Evolutionary conservation across 2,329 filamentous ascomycete genomes (phyloP), one percentile per base, ranked within the genome.

Genomic region (Ilyonectria sp.): DNA sequence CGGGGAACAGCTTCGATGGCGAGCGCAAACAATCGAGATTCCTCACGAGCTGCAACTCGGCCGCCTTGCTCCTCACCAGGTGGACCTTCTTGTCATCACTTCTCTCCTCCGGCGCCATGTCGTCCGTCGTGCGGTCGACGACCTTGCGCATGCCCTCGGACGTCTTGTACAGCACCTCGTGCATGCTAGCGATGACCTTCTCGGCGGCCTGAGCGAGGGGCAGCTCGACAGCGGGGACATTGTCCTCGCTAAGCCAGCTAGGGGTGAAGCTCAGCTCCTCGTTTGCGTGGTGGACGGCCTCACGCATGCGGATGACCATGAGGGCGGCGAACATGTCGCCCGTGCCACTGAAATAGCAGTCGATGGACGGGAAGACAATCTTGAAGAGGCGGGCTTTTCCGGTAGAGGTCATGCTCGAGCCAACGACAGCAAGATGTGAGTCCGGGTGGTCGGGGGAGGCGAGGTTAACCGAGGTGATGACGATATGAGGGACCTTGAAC

Each of bases 271-370:
- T 80, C 4, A 97, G 82, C 52, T 70, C 77, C 1, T 74, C 79
- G 19, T 76, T 82, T 59, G 84, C 81, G 35, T 72, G 55, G 53
- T 69, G 72, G 1, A 94, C 92, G 29, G 94, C 94, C 84, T 98
- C 94, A 65, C 95, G 91, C 77, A 99, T 90, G 33, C 95, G 91
- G 46, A 93, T 93, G 1, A 97, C 90, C 78, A 94, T 94, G 52
- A 99, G 86, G 8, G 95, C 95, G 33, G 94, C 95, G 78, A 99
- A 98, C 95, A 99, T 98, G 83, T 99, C 96, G 53, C 96, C 96
- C 0, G 97, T 98, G 46, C 96, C 96, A 75, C 93, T 94, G 82
- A 98, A 99, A 86, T 96, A 97, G 82, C 94, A 93, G 78, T 97
- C 93, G 67, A 98, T 91, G 31, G 92, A 89, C 0, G 95, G 94